Evolutionary conservation across 345 rosid species (phyloP).

Genomic region (Angophora floribunda): DNA sequence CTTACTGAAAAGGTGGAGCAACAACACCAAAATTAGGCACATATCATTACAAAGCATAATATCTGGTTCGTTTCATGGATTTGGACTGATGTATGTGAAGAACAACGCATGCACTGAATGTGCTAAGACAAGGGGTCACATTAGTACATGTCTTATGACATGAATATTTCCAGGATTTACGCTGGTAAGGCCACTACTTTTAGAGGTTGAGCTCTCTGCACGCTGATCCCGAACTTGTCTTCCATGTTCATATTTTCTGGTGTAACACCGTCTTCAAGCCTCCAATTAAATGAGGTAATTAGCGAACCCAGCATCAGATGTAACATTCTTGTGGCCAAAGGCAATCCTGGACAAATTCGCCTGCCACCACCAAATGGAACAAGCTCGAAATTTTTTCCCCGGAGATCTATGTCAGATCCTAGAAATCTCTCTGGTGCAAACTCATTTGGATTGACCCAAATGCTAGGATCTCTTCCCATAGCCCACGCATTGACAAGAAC

Average conservation of each 20-base stretch:
- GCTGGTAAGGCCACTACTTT: background rate
- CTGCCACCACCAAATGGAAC: conserved; percentile 39
- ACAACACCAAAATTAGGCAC: no score
- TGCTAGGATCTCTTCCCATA: conserved; percentile 27
- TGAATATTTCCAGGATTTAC: background rate
- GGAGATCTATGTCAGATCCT: conserved; percentile 14
- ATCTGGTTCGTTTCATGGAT: background rate
- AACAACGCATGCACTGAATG: background rate
- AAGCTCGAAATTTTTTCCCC: conserved; percentile 18
- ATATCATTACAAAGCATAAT: background rate
- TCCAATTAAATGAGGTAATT: conserved; percentile 26
- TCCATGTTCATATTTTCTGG: conserved; percentile 9
- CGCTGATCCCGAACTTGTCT: conserved; percentile 18
- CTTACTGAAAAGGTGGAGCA: no score
- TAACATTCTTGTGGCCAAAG: conserved; percentile 26
- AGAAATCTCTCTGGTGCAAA: conserved; percentile 37
- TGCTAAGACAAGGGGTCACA: background rate
- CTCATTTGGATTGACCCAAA: conserved; percentile 7
- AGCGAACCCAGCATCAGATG: conserved; percentile 25
- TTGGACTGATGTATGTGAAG: background rate
- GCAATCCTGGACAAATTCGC: conserved; percentile 37
- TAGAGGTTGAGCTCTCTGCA: conserved; percentile 3
- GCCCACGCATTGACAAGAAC: conserved; percentile 41
- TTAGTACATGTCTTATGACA: background rate
- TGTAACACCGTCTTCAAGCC: conserved; percentile 1